phyloP scores from a whole-genome alignment of 306 rosid genomes.

The Vicia faba region DNA sequence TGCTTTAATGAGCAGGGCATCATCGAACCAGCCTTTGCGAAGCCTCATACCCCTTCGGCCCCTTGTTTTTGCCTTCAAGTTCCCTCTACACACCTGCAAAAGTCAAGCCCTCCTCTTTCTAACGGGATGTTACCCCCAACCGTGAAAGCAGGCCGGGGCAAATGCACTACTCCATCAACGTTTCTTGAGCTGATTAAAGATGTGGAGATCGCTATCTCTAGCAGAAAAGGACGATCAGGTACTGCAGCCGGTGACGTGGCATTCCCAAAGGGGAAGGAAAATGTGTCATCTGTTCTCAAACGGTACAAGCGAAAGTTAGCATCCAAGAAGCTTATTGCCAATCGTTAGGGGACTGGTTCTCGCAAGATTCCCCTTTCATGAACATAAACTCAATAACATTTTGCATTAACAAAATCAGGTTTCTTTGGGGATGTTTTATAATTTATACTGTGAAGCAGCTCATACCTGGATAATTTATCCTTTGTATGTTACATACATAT shows the following conservation, averaged over 20 bases:
- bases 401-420: conserved; percentile 29
- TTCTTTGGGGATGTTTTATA: conserved; percentile 29
- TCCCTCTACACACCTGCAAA: conserved; percentile 60
- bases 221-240: conserved; percentile 86
- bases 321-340: conserved; percentile 58
- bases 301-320: conserved; percentile 85
- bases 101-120: conserved; percentile 66
- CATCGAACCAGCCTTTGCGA: conserved; percentile 73
- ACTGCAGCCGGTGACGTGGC: conserved; percentile 98
- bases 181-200: conserved; percentile 78
- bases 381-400: conserved; percentile 51
- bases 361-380: conserved; percentile 56
- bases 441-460: conserved; percentile 36
- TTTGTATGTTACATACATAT: conserved; percentile 56
- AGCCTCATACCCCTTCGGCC: conserved; percentile 68
- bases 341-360: conserved; percentile 48
- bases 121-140: conserved; percentile 88
- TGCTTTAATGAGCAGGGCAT: conserved; percentile 62
- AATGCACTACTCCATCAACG: conserved; percentile 65
- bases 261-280: conserved; percentile 90
- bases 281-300: conserved; percentile 88
- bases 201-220: conserved; percentile 78
- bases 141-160: conserved; percentile 75
- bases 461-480: conserved; percentile 46
- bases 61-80: conserved; percentile 94